Percentiles rank a stretch among this genome's conserved stretches.
Evolutionary conservation across 1,139 yeast species (phyloP).

Genomic region (Pichia terricola): DNA sequence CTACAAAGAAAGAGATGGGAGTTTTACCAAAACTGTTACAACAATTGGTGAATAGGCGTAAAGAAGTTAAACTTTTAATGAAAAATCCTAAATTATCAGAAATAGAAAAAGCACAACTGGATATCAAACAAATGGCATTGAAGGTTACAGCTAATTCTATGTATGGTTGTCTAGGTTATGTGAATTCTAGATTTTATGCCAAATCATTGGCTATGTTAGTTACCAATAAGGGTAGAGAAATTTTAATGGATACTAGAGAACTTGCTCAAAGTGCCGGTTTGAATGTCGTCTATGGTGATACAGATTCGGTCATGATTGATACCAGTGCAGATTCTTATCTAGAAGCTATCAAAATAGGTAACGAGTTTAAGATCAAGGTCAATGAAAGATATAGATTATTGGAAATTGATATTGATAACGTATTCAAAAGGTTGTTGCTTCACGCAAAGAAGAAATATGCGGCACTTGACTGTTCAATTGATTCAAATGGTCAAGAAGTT

Average conservation of each 20-base stretch:
- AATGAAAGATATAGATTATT: conserved; percentile 79
- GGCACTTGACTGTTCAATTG: conserved; percentile 51
- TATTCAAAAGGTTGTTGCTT: conserved; percentile 72
- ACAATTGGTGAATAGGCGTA: conserved; percentile 81
- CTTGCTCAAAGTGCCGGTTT: conserved; percentile 78
- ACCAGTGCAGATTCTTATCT: conserved; percentile 62
- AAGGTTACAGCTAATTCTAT: conserved; percentile 96
- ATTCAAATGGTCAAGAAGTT: conserved; percentile 38
- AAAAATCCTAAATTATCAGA: conserved; percentile 62
- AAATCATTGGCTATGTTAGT: conserved; percentile 93
- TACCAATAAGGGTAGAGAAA: conserved; percentile 93
- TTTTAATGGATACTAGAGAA: conserved; percentile 85
- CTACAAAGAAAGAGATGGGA: conserved; percentile 58
- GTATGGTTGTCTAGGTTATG: conserved; percentile 98
- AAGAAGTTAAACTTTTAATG: conserved; percentile 81
- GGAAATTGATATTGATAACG: conserved; percentile 93
- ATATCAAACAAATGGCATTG: conserved; percentile 91
- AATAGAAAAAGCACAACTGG: conserved; percentile 69
- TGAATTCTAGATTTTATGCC: conserved; percentile 88
- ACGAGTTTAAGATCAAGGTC: conserved; percentile 72
- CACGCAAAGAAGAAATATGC: conserved; percentile 99
- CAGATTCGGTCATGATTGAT: conserved; percentile 98
- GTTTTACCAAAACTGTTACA: conserved; percentile 80
- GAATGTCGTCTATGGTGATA: conserved; percentile 94
- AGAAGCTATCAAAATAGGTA: conserved; percentile 79